phyloP scores from a whole-genome alignment of 352 stramenopile species.

The Elongisporangium prolatum region DNA sequence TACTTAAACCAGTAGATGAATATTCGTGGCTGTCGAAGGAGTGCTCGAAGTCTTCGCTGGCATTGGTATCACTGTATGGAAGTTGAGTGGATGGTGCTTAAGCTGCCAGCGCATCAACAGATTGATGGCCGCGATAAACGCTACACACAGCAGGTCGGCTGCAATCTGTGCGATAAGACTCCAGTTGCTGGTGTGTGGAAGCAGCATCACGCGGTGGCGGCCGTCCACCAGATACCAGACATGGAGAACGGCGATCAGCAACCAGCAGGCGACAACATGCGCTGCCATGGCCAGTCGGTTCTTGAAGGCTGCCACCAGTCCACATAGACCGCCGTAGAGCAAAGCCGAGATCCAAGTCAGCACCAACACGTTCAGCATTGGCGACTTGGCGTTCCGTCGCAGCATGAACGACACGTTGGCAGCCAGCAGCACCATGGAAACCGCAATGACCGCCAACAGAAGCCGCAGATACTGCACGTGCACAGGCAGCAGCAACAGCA shows the following conservation, averaged over 20 bases:
- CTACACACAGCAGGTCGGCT: not conserved
- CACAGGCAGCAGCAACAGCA: not conserved
- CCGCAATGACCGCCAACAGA: not conserved
- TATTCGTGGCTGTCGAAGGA: not conserved
- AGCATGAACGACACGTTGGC: not conserved
- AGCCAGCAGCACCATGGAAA: not conserved
- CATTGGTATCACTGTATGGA: not conserved
- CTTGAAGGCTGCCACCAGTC: not conserved
- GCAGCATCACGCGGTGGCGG: not conserved
- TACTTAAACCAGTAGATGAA: not conserved
- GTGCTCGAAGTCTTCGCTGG: not conserved
- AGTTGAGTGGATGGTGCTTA: not conserved
- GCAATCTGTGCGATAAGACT: not conserved
- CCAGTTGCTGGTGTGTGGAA: not conserved
- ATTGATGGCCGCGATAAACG: not conserved
- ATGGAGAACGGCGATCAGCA: not conserved
- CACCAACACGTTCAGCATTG: not conserved
- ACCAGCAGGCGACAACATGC: not conserved
- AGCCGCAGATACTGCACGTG: not conserved
- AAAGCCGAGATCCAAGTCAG: not conserved
- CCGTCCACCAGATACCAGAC: not conserved
- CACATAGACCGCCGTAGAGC: not conserved
- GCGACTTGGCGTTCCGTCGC: not conserved
- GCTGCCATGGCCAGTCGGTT: not conserved
- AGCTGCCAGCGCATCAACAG: not conserved